These are phyloP conservation scores for Violaceomyces palustris DNA, from an alignment of 1,284 basidiomycete species.

Conservation along the genomic window DNA sequence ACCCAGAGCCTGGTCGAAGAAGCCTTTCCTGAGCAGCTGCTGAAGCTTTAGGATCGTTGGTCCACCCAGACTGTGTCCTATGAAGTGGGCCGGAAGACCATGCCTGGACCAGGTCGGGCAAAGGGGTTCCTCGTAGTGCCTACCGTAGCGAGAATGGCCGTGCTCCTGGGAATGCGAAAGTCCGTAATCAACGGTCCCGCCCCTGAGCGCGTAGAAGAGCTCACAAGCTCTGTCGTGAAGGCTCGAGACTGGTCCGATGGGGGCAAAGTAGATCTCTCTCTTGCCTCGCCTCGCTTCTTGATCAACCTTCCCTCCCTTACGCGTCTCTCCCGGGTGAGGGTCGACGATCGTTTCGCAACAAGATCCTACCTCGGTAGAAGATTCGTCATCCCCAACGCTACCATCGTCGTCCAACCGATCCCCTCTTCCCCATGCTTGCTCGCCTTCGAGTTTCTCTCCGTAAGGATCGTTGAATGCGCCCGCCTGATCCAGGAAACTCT, in stretches of 20 bases:
- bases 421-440: not conserved
- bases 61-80: conserved; percentile 60
- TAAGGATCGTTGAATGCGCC: conserved; percentile 8
- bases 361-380: too few species aligned
- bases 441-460: not conserved
- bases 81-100: conserved; percentile 57
- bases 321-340: not conserved
- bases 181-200: conserved; percentile 59
- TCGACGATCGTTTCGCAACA: not conserved
- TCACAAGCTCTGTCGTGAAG: conserved; percentile 63
- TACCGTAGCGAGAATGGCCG: conserved; percentile 57
- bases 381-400: too few species aligned
- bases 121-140: conserved; percentile 54
- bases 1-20: conserved; percentile 19
- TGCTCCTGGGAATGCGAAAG: conserved; percentile 52
- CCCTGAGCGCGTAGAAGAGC: conserved; percentile 59
- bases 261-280: conserved; percentile 13
- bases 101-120: conserved; percentile 56
- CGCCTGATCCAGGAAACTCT: conserved; percentile 40
- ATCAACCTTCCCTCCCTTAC: not conserved
- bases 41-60: conserved; percentile 29
- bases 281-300: not conserved
- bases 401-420: not conserved
- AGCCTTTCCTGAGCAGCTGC: conserved; percentile 21
- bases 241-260: conserved; percentile 59